These are phyloP conservation scores for Akebia trifoliata DNA, from an alignment of 164 flowering plant species.

Conservation along the genomic window DNA sequence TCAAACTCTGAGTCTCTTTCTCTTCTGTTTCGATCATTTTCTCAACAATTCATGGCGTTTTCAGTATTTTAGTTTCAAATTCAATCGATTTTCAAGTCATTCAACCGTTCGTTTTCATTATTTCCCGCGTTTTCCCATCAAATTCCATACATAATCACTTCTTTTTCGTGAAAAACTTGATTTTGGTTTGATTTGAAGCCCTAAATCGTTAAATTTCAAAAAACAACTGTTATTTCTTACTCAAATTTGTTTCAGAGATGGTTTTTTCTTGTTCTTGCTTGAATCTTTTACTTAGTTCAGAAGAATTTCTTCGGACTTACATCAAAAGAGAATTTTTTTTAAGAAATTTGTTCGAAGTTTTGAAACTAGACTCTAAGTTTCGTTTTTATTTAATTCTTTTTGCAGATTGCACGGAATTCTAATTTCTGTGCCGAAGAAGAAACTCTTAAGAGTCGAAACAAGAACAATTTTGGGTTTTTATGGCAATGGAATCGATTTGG, in stretches of 20 bases:
- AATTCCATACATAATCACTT: constrained; percentile 2
- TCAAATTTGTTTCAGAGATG: neutral
- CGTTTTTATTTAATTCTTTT: too few relatives aligned
- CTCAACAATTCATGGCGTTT: neutral
- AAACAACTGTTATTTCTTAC: too few relatives aligned
- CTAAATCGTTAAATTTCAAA: neutral
- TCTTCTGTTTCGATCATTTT: neutral
- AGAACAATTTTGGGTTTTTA: neutral
- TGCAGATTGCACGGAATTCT: neutral
- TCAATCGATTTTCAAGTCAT: neutral
- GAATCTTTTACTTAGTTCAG: neutral
- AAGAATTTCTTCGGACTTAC: neutral
- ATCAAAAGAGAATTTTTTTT: neutral
- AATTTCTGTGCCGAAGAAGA: neutral
- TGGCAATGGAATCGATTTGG: constrained; percentile 67
- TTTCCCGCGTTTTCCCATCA: neutral
- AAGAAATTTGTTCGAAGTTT: neutral
- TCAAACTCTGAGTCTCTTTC: neutral
- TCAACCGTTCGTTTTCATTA: neutral
- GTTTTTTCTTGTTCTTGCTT: neutral
- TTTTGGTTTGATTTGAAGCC: neutral
- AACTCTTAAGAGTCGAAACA: too few relatives aligned
- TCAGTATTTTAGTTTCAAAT: neutral
- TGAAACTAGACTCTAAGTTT: too few relatives aligned
- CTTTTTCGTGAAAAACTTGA: neutral